Evolutionary conservation across 768 basidiomycete species (phyloP), one percentile per base, ranked within the genome.

Genomic region (Phlegmacium glaucopus): DNA sequence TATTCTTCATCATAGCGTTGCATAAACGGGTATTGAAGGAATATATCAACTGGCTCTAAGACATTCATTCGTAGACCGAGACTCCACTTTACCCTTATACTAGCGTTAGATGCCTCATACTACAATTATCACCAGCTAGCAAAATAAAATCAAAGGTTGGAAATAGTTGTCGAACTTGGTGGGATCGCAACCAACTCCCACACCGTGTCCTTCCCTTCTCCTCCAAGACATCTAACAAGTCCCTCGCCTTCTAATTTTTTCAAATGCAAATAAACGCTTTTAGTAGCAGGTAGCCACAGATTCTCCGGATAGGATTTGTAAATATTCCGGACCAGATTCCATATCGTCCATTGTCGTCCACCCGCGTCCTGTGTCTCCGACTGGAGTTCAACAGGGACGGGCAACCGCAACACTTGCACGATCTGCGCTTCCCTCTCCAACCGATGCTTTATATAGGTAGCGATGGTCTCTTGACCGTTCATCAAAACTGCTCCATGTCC

Each of bases 401-500:
- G 36, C 17, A 60, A 61, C 16, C 70, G 59, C 22, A 89, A 62
- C 9, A 79, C 61, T 13, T 65, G 60, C 1, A 96, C 40, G 29
- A 97, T 81, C 68, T 97, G 85, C 7, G 71, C 68, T 61, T 98
- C 95, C 43, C 94, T 75, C 51, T 89, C 79, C 46, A 85, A 72
- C 8, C 94, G 80, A 59, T 98, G 93, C 28, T 77, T 62, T 49
- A 94, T 87, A 60, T 97, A 96, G 39, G 69, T 76, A 39, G 68
- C 61, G 57, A 97, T 82, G 26, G 80, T 70, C 29, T 74, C 70
- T 34, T 72, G 63, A 6, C 87, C 89, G 11, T 88, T 72, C 6
- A 64, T 49, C 2, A 94, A 77, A 28, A 89, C 81, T 4, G 89
- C 85, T 0, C 95, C 95, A 52, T 98, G 95, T 1, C 82, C 93